Evolutionary conservation across 106 monocot genomes (phyloP).

Genomic region (Allium fistulosum): DNA sequence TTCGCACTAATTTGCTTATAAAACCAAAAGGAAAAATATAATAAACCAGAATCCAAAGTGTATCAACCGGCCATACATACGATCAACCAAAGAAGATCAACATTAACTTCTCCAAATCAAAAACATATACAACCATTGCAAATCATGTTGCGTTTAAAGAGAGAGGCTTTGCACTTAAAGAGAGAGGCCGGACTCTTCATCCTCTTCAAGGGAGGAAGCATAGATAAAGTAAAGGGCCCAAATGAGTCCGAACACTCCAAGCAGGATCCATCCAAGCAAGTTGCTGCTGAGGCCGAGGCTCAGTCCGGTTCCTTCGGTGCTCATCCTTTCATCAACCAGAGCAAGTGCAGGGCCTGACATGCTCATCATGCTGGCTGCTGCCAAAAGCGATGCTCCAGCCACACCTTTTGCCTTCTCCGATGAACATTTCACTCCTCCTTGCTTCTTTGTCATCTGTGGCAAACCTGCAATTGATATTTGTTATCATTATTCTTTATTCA

Average conservation of each 20-base stretch:
- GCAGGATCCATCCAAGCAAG: conserved; percentile 44
- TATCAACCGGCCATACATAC: no score
- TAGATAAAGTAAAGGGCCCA: conserved; percentile 54
- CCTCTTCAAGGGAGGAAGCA: conserved; percentile 42
- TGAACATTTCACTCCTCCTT: conserved; percentile 20
- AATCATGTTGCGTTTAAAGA: no score
- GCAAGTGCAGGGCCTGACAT: conserved; percentile 21
- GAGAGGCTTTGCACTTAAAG: conserved; percentile 22
- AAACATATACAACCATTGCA: no score
- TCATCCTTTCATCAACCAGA: conserved; percentile 57
- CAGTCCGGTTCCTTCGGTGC: conserved; percentile 60
- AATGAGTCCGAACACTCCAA: conserved; percentile 52
- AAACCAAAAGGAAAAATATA: no score
- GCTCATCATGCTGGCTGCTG: conserved; percentile 26
- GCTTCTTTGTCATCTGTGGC: conserved; percentile 21
- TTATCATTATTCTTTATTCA: no score
- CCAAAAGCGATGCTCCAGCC: conserved; percentile 2
- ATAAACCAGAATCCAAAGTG: no score
- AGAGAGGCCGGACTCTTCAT: conserved; percentile 57
- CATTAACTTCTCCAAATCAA: no score
- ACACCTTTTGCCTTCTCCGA: conserved; percentile 1
- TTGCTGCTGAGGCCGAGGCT: conserved; percentile 56
- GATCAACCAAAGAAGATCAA: no score
- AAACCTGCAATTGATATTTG: conserved; percentile 9
- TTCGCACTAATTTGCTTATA: no score